Evolutionary conservation across 148 eudicot genomes (phyloP).

Genomic region (Arbutus unedo): DNA sequence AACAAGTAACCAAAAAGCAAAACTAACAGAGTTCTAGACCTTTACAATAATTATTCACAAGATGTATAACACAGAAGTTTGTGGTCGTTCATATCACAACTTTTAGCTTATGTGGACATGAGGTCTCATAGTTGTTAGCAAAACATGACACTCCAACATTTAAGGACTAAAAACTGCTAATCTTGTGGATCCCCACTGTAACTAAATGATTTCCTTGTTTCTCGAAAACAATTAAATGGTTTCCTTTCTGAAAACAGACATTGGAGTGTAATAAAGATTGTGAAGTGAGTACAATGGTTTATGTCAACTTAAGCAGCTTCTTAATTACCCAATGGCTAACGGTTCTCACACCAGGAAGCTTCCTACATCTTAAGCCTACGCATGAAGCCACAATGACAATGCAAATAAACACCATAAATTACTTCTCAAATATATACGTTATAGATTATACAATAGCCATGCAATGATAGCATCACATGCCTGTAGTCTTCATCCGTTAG

Average conservation of each 20-base stretch:
- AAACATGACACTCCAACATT: background rate
- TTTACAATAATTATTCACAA: background rate
- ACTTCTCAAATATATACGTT: background rate
- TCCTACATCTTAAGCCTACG: background rate
- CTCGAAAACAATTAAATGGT: no score
- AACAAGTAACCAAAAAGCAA: no score
- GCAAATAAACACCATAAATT: slow-evolving; percentile 2
- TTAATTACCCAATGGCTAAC: background rate
- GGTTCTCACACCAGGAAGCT: background rate
- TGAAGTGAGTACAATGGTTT: background rate
- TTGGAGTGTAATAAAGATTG: background rate
- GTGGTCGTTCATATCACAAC: background rate
- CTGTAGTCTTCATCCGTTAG: slow-evolving; percentile 85
- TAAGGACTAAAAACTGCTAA: background rate
- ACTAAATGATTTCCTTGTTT: background rate
- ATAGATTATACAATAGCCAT: background rate
- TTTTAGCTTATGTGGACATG: background rate
- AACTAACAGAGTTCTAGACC: no score
- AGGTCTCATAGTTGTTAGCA: background rate
- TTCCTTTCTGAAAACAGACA: background rate
- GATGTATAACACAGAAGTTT: background rate
- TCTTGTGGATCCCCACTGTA: background rate
- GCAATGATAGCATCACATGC: slow-evolving; percentile 26
- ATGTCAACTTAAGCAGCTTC: background rate
- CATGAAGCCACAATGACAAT: background rate